Percentiles rank a stretch among this genome's conserved stretches.
These are phyloP conservation scores for Aureobasidium sp. DNA, from an alignment of 2,329 filamentous ascomycete genomes.

Conservation along the genomic window DNA sequence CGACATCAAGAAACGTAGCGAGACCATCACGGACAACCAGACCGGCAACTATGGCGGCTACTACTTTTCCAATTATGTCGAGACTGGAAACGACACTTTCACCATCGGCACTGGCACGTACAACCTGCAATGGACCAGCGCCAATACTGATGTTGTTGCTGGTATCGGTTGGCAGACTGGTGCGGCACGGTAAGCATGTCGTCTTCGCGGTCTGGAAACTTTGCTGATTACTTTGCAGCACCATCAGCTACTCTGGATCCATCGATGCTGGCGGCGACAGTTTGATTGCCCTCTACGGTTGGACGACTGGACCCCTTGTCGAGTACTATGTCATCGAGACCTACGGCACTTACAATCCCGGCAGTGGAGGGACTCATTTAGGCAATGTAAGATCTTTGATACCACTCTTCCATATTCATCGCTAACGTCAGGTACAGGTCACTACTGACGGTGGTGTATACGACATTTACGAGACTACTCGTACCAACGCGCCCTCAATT, in stretches of 20 bases:
- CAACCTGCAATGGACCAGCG: constrained; percentile 11
- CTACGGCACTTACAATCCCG: constrained; percentile 42
- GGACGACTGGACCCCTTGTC: constrained; percentile 46
- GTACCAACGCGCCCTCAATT: constrained; percentile 41
- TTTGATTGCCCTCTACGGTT: constrained; percentile 52
- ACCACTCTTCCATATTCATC: rapidly evolving
- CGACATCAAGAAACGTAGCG: constrained; percentile 3
- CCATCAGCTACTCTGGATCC: constrained; percentile 42
- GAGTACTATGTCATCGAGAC: constrained; percentile 53
- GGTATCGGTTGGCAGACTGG: constrained; percentile 54
- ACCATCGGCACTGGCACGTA: constrained; percentile 14
- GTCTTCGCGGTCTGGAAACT: no score
- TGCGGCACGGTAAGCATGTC: constrained; percentile 35
- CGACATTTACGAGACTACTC: constrained; percentile 43
- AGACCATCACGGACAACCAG: constrained; percentile 10
- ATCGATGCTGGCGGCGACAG: constrained; percentile 42
- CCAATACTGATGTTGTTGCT: constrained; percentile 34
- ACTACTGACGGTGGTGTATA: constrained; percentile 46
- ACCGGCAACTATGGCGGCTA: constrained; percentile 14
- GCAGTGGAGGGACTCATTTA: constrained; percentile 33
- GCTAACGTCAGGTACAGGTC: constrained; percentile 21
- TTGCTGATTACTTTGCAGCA: constrained; percentile 26
- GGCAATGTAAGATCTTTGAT: constrained; percentile 30
- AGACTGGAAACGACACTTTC: constrained; percentile 13
- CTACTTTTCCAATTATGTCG: constrained; percentile 17